Percentiles rank a stretch among this genome's conserved stretches.
Conservation (phyloP, 2,329 filamentous ascomycete genomes). For the Apiospora rasikravindrae region DNA sequence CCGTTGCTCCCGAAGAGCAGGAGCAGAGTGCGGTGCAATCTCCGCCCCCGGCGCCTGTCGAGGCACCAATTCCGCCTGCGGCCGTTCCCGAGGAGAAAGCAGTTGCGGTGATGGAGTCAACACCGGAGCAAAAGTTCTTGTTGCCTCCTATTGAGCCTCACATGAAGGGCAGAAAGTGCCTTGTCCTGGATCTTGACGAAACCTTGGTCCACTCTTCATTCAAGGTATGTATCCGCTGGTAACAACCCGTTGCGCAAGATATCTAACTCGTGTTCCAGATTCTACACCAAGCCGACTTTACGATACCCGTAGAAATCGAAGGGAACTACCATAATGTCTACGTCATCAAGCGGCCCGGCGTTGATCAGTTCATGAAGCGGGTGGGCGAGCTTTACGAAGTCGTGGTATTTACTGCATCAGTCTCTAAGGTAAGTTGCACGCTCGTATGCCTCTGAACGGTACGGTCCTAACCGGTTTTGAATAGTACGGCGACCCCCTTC, state of each 20-base stretch:
- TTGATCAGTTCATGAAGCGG: conserved; percentile 98
- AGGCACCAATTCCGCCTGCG: conserved; percentile 43
- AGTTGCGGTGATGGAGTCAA: conserved; percentile 48
- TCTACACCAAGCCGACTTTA: conserved; percentile 97
- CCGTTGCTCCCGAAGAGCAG: conserved; percentile 47
- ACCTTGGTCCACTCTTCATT: conserved; percentile 98
- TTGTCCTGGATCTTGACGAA: conserved; percentile 95
- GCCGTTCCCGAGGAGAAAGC: conserved; percentile 45
- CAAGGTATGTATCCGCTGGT: conserved; percentile 68
- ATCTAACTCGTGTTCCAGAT: conserved; percentile 63
- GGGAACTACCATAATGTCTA: conserved; percentile 99
- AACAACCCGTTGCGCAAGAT: neutral
- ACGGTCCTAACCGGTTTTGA: conserved; percentile 28
- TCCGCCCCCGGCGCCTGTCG: conserved; percentile 53
- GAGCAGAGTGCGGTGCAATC: conserved; percentile 50
- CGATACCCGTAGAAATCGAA: conserved; percentile 98
- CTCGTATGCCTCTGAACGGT: neutral
- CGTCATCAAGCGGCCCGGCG: conserved; percentile 98
- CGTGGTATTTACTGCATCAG: conserved; percentile 97
- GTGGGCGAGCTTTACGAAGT: conserved; percentile 98
- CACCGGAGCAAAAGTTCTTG: conserved; percentile 68
- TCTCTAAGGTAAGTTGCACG: conserved; percentile 79
- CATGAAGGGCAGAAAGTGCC: conserved; percentile 86
- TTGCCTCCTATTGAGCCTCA: conserved; percentile 82
- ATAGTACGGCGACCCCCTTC: conserved; percentile 91